Base-by-base conservation (phyloP, 768 basidiomycete genomes). In the Dioszegia hungarica region DNA sequence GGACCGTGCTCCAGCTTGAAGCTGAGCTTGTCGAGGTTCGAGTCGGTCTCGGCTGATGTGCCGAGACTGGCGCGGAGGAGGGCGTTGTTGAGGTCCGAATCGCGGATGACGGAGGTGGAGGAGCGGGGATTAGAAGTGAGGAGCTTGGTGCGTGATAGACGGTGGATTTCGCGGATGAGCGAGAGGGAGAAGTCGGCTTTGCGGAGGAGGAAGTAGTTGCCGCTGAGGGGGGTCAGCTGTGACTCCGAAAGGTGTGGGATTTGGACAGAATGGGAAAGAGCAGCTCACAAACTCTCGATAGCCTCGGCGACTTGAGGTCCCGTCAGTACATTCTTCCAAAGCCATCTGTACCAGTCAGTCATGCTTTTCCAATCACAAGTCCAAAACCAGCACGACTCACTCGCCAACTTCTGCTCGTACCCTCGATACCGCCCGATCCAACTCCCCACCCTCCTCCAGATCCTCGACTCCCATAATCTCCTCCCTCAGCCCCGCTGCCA, bases 291-390 rank as follows among this genome's bases (percentile, higher is more conserved):
- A 12, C 89, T 87, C 64, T 91, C 84, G 19, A 94, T 84, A 0
- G 90, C 86, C 22, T 87, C 86, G 61, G 87, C 85, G 0, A 93
- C 86, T 60, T 91, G 89, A 63, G 83, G 82, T 66, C 82, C 81
- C 1, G 90, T 93, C 49, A 95, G 79, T 34, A 94, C 86, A 67
- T 92, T 90, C 22, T 84, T 75, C 92, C 91, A 95, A 1, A 95
- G 79, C 90, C 91, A 95, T 40, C 70, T 72, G 41, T 0, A 20
- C 22, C 1, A 1, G 25, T 55, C 39, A 48, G 54, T 38, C 17
- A 53, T 19, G 19, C n/a, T 44, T 20, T 20, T 44, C 10, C 9
- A 11, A 44, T 44, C n/a, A n/a, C n/a, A n/a, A n/a, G n/a, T 75
- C 92, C 91, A 95, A 1, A 95, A 79, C 90, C 91, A 95, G 37